Conservation (phyloP, 345 rosid genomes). For the Hibiscus mutabilis region DNA sequence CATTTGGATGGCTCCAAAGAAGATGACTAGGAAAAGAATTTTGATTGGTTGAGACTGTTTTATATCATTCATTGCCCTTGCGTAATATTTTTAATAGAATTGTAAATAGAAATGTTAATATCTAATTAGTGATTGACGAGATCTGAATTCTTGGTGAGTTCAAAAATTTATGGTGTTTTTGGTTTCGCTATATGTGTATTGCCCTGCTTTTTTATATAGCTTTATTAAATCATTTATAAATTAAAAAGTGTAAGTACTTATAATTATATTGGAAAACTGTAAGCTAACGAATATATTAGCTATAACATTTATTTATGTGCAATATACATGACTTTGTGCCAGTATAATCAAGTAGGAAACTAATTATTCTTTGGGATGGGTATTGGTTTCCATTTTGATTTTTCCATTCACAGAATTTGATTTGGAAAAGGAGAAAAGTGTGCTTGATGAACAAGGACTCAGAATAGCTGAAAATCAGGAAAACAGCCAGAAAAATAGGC, state of each 20-base stretch:
- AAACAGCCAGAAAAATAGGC: conserved; percentile 84
- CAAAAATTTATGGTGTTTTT: background rate
- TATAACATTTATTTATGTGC: background rate
- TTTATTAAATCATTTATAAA: background rate
- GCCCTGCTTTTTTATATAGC: background rate
- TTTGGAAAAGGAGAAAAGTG: conserved; percentile 84
- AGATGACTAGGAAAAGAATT: conserved; percentile 4
- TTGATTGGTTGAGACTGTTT: background rate
- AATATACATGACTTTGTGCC: background rate
- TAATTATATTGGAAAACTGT: background rate
- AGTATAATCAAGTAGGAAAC: background rate
- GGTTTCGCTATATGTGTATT: background rate
- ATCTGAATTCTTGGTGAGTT: background rate
- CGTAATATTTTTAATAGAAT: background rate
- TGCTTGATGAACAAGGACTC: conserved; percentile 92
- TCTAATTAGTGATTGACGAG: background rate
- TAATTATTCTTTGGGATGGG: background rate
- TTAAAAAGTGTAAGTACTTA: background rate
- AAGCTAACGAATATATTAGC: background rate
- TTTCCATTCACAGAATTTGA: conserved; percentile 52
- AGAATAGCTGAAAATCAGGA: conserved; percentile 96
- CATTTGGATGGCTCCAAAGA: background rate
- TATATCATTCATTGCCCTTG: no score
- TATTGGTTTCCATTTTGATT: background rate
- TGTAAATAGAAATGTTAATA: background rate